Evolutionary conservation across 1,284 basidiomycete species (phyloP), one percentile per base, ranked within the genome.

Genomic region (Microbotryomycetes sp.): DNA sequence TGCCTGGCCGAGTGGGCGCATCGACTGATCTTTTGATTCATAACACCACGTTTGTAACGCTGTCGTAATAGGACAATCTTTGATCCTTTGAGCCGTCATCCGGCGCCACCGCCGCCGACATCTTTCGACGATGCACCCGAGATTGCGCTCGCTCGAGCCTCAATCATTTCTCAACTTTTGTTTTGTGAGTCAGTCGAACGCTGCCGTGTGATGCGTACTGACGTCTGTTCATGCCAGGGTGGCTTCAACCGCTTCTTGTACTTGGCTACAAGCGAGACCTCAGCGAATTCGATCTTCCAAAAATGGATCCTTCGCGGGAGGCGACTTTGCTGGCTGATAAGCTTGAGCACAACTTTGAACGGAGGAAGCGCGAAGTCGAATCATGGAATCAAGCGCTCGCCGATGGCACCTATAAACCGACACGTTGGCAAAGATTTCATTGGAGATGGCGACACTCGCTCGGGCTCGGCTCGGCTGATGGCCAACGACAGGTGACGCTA

Each of bases 81-180:
- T 31, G 61, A 63, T 26, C 66, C 63, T 0, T 60, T 68, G 54
- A 36, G 47, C 25, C 47, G 46, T 9, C 12, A 7, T 58, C 79
- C 80, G 3, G 85, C 86, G 0, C 80, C 82, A 0, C 82, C 82
- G 2, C 79, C 86, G 1, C 82, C 81, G 3, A 68, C 74, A 3
- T 80, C 80, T 16, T 76, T 87, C n/a, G 80, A 80, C 28, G 82
- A 84, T 67, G 85, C 84, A 2, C 73, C 79, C 3, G 80, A 82
- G 45, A 84, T 83, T 29, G 84, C 85, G 0, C 75, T 86, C n/a
- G 81, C 79, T 0, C 75, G 75, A 16, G 83, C 84, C 2, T 83
- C 81, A 19, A 73, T 84, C 16, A 69, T 86, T 15, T 83, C 83
- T 7, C 75, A 81, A 26, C 75, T 87, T 30, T 84, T 84, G 0